A percentile compares a stretch with the other conserved stretches of the same genome.
phyloP scores from a whole-genome alignment of 2,329 filamentous ascomycete species.

The Thelonectria olida region DNA sequence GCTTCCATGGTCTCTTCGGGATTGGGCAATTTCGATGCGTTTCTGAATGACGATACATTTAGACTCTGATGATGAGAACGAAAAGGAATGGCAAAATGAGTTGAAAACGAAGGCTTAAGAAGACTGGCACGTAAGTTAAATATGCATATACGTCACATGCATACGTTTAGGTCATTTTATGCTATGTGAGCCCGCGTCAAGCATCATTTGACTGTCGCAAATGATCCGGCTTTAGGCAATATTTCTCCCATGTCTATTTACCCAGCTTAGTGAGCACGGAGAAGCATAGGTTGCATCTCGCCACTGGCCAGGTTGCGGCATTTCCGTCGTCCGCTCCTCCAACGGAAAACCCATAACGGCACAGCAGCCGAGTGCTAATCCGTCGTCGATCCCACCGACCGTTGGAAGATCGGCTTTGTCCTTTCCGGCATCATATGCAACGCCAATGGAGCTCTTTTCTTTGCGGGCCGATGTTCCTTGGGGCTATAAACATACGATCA shows the following conservation, averaged over 20 bases:
- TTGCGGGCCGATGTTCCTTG: too few relatives aligned
- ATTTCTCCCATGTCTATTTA: background rate
- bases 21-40: constrained; percentile 36
- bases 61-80: constrained; percentile 5
- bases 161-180: too few relatives aligned
- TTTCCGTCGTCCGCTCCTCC: background rate
- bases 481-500: too few relatives aligned
- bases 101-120: too few relatives aligned
- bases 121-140: too few relatives aligned
- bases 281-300: too few relatives aligned
- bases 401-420: background rate
- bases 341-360: constrained; percentile 20
- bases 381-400: background rate
- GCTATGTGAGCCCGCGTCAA: too few relatives aligned
- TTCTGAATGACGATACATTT: constrained; percentile 34
- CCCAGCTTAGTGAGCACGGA: background rate
- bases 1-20: constrained; percentile 39
- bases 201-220: too few relatives aligned
- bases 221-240: too few relatives aligned
- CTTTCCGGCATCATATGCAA: too few relatives aligned
- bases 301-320: too few relatives aligned
- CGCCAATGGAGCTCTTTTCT: too few relatives aligned
- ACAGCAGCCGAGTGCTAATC: background rate
- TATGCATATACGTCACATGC: background rate
- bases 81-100: background rate